These are phyloP conservation scores for Parasitella parasitica DNA, from an alignment of 371 early-diverging fungal species.

Conservation along the genomic window DNA sequence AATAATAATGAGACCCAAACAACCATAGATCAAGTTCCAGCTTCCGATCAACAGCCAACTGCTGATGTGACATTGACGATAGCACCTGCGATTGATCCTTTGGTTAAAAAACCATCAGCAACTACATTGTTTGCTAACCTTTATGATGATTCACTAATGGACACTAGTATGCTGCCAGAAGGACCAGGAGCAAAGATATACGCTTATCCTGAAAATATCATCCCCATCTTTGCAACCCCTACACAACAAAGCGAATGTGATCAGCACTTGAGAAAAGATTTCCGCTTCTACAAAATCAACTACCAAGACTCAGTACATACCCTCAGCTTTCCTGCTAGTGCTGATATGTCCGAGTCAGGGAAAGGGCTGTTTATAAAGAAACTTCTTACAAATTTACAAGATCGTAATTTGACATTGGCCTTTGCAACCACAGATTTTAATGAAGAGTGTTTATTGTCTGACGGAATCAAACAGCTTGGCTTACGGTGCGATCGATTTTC, in stretches of 20 bases:
- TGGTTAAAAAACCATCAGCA: neutral
- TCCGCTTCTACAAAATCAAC: neutral
- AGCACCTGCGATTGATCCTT: neutral
- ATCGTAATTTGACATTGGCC: neutral
- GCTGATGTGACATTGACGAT: neutral
- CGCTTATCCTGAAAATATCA: neutral
- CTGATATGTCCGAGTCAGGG: neutral
- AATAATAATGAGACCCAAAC: too few species aligned
- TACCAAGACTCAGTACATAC: neutral
- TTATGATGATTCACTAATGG: neutral
- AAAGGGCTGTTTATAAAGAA: slow-evolving; percentile 7
- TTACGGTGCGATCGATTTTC: slow-evolving; percentile 11
- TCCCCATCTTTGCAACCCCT: slow-evolving; percentile 9
- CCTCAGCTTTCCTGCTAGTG: neutral
- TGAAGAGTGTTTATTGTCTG: slow-evolving; percentile 4
- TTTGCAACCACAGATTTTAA: neutral
- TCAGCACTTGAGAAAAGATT: neutral
- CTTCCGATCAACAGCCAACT: too few species aligned
- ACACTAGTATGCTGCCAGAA: neutral
- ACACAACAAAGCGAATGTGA: neutral
- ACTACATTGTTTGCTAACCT: neutral
- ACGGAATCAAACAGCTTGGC: neutral
- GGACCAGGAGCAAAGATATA: neutral
- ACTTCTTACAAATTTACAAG: neutral
- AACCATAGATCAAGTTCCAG: too few species aligned